phyloP scores from a whole-genome alignment of 139 green algal genomes.

The Coelastrella sp. region DNA sequence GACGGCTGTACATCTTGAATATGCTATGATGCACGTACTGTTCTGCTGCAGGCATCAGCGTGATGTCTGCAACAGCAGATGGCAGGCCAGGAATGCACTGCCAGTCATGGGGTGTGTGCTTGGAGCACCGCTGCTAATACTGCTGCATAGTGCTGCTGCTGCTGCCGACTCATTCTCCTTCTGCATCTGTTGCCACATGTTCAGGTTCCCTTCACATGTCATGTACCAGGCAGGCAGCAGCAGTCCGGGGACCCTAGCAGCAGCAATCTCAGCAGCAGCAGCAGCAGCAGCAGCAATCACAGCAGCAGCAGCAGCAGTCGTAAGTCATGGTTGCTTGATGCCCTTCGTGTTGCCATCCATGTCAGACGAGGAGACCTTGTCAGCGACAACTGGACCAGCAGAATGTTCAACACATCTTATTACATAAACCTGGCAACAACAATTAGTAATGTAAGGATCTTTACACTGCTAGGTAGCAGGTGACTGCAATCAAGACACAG shows the following conservation, averaged over 20 bases:
- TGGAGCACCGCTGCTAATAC: background rate
- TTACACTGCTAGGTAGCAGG: too few species aligned
- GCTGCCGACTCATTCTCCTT: background rate
- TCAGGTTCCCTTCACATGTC: background rate
- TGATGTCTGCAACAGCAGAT: background rate
- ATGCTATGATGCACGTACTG: background rate
- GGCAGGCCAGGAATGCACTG: background rate
- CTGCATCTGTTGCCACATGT: background rate
- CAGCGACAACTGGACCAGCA: conserved; percentile 3
- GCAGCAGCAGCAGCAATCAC: background rate
- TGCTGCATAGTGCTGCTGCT: background rate
- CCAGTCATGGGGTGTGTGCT: background rate
- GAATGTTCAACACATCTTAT: background rate
- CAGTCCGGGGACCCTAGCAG: background rate
- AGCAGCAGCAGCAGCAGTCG: background rate
- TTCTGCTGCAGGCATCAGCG: background rate
- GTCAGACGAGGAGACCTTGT: conserved; percentile 15
- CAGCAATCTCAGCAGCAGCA: background rate
- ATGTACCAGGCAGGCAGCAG: background rate
- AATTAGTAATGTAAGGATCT: background rate
- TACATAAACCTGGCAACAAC: background rate
- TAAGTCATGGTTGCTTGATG: conserved; percentile 27
- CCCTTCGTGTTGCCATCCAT: conserved; percentile 4
- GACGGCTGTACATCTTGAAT: background rate
- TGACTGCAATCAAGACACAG: too few species aligned